These are phyloP conservation scores for Steccherinum ochraceum DNA, from an alignment of 768 basidiomycete species.

Conservation along the genomic window DNA sequence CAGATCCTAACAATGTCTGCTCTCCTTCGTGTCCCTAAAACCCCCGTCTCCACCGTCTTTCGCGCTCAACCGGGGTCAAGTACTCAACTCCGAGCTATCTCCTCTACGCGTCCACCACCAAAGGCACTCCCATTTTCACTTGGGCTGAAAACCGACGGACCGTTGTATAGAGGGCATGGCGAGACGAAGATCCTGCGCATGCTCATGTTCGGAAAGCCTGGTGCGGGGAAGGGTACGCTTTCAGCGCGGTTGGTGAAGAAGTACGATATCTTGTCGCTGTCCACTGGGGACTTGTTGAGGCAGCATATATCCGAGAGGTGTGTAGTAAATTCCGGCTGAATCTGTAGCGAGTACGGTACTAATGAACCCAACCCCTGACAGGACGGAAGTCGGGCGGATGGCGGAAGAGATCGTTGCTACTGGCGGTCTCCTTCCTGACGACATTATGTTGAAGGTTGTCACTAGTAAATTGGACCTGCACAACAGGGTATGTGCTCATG, in stretches of 20 bases:
- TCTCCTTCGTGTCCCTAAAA: constrained; percentile 1
- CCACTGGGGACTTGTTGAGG: constrained; percentile 80
- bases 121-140: constrained; percentile 43
- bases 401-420: constrained; percentile 76
- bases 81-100: neutral
- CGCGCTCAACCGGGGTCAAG: neutral
- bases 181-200: constrained; percentile 40
- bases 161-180: neutral
- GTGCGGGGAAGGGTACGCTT: constrained; percentile 83
- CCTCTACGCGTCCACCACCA: neutral
- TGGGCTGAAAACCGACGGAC: constrained; percentile 24
- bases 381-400: constrained; percentile 64
- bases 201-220: constrained; percentile 79
- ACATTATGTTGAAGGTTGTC: constrained; percentile 73
- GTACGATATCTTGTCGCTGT: constrained; percentile 72
- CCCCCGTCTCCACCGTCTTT: constrained; percentile 1
- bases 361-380: no score
- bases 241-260: constrained; percentile 68
- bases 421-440: constrained; percentile 74
- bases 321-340: constrained; percentile 19
- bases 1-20: constrained; percentile 6
- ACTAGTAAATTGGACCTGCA: constrained; percentile 66
- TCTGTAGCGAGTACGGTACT: neutral
- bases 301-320: constrained; percentile 72
- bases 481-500: constrained; percentile 45